A percentile compares a stretch with the other conserved stretches of the same genome.
phyloP scores from a whole-genome alignment of 192 early-diverging fungal species.

The Podila verticillata region DNA sequence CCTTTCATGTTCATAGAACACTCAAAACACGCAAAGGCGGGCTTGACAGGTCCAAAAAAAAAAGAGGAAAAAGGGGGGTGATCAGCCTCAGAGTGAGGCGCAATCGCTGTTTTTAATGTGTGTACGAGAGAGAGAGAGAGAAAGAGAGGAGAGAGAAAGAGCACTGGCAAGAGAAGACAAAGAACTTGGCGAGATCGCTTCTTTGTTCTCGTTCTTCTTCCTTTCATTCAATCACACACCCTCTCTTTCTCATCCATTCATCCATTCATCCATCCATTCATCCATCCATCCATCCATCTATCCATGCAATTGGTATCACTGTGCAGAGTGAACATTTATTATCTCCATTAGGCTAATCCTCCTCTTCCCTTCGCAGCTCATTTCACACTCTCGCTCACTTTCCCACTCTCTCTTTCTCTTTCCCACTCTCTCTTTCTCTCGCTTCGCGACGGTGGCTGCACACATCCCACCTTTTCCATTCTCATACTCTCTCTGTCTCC shows the following conservation, averaged over 20 bases:
- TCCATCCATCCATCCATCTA: too few species aligned
- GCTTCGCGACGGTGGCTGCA: neutral
- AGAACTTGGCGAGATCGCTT: neutral
- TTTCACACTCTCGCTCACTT: conserved; percentile 4
- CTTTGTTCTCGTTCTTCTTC: neutral
- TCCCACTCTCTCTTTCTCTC: conserved; percentile 1
- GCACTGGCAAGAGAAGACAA: neutral
- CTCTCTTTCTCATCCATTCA: neutral
- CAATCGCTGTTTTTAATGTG: neutral
- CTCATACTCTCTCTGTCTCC: too few species aligned
- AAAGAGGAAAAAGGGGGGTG: too few species aligned
- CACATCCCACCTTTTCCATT: too few species aligned
- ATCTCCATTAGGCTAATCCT: neutral
- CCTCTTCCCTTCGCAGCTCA: conserved; percentile 3
- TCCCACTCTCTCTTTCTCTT: conserved; percentile 1
- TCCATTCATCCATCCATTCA: too few species aligned
- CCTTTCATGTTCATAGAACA: too few species aligned
- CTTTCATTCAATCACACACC: neutral
- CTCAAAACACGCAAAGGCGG: too few species aligned
- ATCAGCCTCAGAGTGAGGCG: too few species aligned
- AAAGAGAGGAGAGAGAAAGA: neutral
- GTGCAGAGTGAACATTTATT: neutral
- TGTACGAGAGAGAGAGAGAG: neutral
- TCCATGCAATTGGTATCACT: too few species aligned
- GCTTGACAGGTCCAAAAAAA: too few species aligned